A percentile compares a stretch with the other conserved stretches of the same genome.
Conservation (phyloP, 805 yeast genomes). For the Candida nonsorbophila region DNA sequence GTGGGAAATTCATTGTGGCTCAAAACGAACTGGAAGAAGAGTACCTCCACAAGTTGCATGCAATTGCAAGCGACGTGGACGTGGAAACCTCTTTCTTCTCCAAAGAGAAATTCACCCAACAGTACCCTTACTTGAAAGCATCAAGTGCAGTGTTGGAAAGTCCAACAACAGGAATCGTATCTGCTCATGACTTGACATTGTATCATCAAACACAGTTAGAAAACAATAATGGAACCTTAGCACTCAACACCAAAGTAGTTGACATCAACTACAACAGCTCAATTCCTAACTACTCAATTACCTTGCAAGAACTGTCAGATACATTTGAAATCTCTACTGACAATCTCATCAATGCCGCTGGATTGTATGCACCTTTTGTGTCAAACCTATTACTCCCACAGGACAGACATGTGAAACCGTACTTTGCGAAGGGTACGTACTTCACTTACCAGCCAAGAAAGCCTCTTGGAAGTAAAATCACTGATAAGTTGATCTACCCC, state of each 20-base stretch:
- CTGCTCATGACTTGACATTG: constrained; percentile 72
- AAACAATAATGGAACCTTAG: constrained; percentile 57
- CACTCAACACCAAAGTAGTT: constrained; percentile 54
- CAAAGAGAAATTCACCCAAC: constrained; percentile 32
- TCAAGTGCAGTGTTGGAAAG: constrained; percentile 58
- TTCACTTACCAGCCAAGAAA: constrained; percentile 48
- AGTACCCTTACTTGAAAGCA: constrained; percentile 69
- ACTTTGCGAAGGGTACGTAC: constrained; percentile 84
- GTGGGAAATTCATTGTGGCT: constrained; percentile 89
- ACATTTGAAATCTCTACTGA: constrained; percentile 43
- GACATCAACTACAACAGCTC: constrained; percentile 23
- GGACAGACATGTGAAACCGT: constrained; percentile 51
- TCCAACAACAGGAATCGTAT: constrained; percentile 80
- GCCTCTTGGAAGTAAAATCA: constrained; percentile 32
- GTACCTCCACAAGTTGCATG: constrained; percentile 49
- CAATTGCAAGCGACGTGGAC: constrained; percentile 44
- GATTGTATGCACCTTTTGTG: constrained; percentile 67
- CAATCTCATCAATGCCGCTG: constrained; percentile 72
- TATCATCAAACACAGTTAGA: constrained; percentile 54
- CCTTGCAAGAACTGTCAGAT: constrained; percentile 20
- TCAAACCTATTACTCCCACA: constrained; percentile 66
- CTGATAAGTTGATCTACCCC: constrained; percentile 56
- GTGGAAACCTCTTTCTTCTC: constrained; percentile 57
- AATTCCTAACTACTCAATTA: constrained; percentile 16
- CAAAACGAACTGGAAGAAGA: constrained; percentile 62